Evolutionary conservation across 495 filamentous ascomycete species (phyloP).

Genomic region (Paragyromitra xinjiangensis): DNA sequence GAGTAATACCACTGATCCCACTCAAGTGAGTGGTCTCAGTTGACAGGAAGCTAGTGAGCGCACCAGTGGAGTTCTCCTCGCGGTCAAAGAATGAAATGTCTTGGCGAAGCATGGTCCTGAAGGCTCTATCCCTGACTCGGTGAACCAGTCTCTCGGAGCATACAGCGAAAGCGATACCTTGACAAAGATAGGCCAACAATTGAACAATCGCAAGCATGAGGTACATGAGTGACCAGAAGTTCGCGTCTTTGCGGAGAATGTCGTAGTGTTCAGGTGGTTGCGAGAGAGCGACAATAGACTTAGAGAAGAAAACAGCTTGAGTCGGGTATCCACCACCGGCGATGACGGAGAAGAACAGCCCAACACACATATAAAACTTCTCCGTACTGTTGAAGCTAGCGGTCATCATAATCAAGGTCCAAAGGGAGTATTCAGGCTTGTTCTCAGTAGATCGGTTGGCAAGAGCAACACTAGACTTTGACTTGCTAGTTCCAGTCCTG

Average conservation of each 20-base stretch:
- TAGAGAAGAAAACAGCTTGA: conserved; percentile 90
- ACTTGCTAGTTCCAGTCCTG: conserved; percentile 73
- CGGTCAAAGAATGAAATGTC: conserved; percentile 89
- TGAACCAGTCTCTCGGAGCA: conserved; percentile 85
- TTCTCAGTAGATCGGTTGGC: conserved; percentile 64
- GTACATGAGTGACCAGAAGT: conserved; percentile 96
- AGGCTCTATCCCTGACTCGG: conserved; percentile 79
- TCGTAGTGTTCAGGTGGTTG: conserved; percentile 61
- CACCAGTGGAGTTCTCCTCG: conserved; percentile 84
- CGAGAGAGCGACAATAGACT: conserved; percentile 77
- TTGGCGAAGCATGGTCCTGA: conserved; percentile 89
- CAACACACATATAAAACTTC: conserved; percentile 75
- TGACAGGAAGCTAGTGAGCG: conserved; percentile 83
- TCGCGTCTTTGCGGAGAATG: conserved; percentile 70
- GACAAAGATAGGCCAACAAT: conserved; percentile 72
- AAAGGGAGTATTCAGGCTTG: conserved; percentile 72
- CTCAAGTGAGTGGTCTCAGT: conserved; percentile 86
- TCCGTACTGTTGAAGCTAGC: conserved; percentile 83
- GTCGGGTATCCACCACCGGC: conserved; percentile 85
- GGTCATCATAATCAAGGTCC: conserved; percentile 84
- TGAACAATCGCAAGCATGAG: conserved; percentile 86
- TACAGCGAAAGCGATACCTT: conserved; percentile 80
- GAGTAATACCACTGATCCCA: conserved; percentile 79
- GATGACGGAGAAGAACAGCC: conserved; percentile 79
- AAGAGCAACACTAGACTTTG: conserved; percentile 73